Evolutionary conservation across 2,329 filamentous ascomycete genomes (phyloP).

Genomic region (Huntiella omanensis): DNA sequence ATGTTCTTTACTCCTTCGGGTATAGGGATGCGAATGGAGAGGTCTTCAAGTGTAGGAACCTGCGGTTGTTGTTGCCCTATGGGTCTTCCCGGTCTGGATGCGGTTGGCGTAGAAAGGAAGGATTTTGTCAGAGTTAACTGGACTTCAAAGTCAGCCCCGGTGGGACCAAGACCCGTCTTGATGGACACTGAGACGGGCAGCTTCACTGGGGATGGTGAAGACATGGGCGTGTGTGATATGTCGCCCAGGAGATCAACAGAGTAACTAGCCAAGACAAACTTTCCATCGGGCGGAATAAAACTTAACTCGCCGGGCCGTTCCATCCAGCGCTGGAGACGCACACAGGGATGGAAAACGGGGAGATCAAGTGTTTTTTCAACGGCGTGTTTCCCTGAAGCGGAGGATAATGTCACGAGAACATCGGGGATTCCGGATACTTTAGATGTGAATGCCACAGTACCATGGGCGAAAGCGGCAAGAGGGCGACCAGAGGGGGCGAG

Average conservation of each 20-base stretch:
- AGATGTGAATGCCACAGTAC: conserved; percentile 83
- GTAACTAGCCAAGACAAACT: conserved; percentile 85
- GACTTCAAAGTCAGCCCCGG: conserved; percentile 76
- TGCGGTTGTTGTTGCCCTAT: conserved; percentile 39
- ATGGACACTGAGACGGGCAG: conserved; percentile 70
- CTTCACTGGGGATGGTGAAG: conserved; percentile 39
- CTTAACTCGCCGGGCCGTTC: conserved; percentile 81
- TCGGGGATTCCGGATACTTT: conserved; percentile 93
- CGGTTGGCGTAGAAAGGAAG: conserved; percentile 25
- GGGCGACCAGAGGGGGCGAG: conserved; percentile 79
- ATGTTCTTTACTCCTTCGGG: conserved; percentile 65
- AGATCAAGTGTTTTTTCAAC: conserved; percentile 60
- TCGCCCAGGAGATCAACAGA: conserved; percentile 61
- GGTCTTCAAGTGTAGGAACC: conserved; percentile 42
- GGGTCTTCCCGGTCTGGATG: conserved; percentile 18
- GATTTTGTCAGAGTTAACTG: conserved; percentile 52
- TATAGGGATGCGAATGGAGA: conserved; percentile 61
- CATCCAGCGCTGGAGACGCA: conserved; percentile 75
- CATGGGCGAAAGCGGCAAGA: conserved; percentile 70
- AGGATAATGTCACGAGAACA: conserved; percentile 60
- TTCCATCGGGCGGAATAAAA: conserved; percentile 86
- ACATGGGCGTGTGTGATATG: too few species aligned
- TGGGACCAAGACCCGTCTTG: conserved; percentile 55
- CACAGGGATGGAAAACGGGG: conserved; percentile 91
- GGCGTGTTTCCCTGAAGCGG: conserved; percentile 62